phyloP scores from a whole-genome alignment of 768 basidiomycete genomes.

The Boletellus sp. region DNA sequence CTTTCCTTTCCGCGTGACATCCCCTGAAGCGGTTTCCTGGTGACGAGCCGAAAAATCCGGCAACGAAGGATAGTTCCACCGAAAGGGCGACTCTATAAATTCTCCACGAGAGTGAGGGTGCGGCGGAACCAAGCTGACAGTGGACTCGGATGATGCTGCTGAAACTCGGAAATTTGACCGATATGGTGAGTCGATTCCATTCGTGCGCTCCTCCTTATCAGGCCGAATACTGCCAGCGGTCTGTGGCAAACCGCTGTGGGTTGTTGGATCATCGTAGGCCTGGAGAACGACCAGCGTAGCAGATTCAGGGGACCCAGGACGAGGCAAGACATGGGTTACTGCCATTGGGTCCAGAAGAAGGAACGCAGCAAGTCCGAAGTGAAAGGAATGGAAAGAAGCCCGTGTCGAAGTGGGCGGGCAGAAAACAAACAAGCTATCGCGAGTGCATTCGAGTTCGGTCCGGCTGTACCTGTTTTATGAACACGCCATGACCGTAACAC shows the following conservation, averaged over 20 bases:
- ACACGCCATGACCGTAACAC: conserved; percentile 1
- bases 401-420: conserved; percentile 10
- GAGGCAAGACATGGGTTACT: conserved; percentile 4
- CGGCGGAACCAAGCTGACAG: conserved; percentile 22
- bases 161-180: conserved; percentile 24
- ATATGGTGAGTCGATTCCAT: conserved; percentile 13
- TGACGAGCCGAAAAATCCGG: conserved; percentile 17
- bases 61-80: conserved; percentile 28
- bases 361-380: conserved; percentile 2
- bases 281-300: conserved; percentile 28
- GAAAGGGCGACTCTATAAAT: conserved; percentile 27
- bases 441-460: neutral
- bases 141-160: conserved; percentile 19
- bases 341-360: conserved; percentile 11
- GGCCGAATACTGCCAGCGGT: neutral
- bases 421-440: conserved; percentile 15
- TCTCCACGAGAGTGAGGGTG: conserved; percentile 18
- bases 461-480: no score
- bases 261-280: conserved; percentile 18
- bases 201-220: conserved; percentile 3
- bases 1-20: neutral
- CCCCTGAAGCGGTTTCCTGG: neutral
- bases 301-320: conserved; percentile 24
- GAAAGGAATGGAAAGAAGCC: conserved; percentile 5
- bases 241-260: neutral